Percentiles rank a stretch among this genome's conserved stretches.
Evolutionary conservation across 768 basidiomycete genomes (phyloP).

Genomic region (Mrakia gelida): DNA sequence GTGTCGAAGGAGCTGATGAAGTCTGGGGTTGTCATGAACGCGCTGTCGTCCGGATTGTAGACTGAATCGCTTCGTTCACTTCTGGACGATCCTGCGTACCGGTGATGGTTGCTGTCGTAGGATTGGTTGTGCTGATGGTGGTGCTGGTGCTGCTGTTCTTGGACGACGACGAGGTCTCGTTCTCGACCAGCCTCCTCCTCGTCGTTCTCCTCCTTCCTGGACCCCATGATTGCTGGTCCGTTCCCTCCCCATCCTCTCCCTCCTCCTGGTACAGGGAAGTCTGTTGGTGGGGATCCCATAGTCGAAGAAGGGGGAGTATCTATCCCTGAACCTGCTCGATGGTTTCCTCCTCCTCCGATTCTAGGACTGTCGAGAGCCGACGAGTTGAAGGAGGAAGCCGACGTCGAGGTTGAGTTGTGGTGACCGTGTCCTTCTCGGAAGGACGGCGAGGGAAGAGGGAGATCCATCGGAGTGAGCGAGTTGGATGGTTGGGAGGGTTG

Average conservation of each 20-base stretch:
- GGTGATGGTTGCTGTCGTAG: neutral
- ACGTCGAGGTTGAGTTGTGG: constrained; percentile 13
- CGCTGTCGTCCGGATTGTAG: neutral
- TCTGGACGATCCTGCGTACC: neutral
- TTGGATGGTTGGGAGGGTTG: neutral
- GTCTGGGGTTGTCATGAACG: neutral
- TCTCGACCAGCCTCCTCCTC: neutral
- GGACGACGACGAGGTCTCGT: neutral
- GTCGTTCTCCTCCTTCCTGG: neutral
- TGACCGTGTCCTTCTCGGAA: neutral
- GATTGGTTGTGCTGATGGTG: neutral
- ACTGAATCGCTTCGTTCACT: neutral
- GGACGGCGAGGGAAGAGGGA: neutral
- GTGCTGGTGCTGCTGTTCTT: no score
- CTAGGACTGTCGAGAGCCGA: neutral
- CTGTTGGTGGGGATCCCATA: constrained; percentile 8
- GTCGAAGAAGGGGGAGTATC: constrained; percentile 12
- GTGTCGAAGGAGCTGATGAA: neutral
- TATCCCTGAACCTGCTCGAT: neutral
- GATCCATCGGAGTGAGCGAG: neutral
- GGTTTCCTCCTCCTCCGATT: neutral
- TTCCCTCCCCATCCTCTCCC: constrained; percentile 4
- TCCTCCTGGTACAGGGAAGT: neutral
- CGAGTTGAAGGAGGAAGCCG: neutral
- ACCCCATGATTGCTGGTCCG: neutral